Percentiles rank a stretch among this genome's conserved stretches.
These are phyloP conservation scores for Scleroderma bovista DNA, from an alignment of 768 basidiomycete species.

Conservation along the genomic window DNA sequence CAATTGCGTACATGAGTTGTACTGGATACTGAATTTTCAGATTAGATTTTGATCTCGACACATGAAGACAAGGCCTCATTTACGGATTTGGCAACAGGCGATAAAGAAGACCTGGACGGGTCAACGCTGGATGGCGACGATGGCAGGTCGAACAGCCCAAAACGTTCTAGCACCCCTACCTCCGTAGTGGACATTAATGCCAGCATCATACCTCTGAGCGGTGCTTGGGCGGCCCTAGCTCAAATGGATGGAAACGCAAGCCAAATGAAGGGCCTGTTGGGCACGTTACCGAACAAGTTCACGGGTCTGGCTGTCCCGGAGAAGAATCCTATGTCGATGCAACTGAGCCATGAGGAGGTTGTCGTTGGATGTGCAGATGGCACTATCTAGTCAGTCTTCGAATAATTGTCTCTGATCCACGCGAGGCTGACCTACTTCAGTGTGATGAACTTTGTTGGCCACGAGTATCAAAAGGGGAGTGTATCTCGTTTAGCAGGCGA, in stretches of 20 bases:
- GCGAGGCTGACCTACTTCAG: slow-evolving; percentile 23
- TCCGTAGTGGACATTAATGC: slow-evolving; percentile 57
- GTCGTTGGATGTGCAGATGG: slow-evolving; percentile 90
- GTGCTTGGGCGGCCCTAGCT: slow-evolving; percentile 73
- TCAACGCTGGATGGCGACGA: not conserved
- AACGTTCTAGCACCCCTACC: slow-evolving; percentile 13
- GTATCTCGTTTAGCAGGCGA: not conserved
- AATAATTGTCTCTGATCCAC: not conserved
- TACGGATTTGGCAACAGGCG: slow-evolving; percentile 12
- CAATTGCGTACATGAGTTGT: not conserved
- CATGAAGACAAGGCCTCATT: slow-evolving; percentile 52
- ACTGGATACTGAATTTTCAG: not conserved
- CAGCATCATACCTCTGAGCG: slow-evolving; percentile 59
- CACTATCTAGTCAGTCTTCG: slow-evolving; percentile 75
- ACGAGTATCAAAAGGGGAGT: slow-evolving; percentile 42
- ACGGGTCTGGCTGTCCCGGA: slow-evolving; percentile 78
- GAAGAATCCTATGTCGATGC: slow-evolving; percentile 95
- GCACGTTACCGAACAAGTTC: slow-evolving; percentile 63
- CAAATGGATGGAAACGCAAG: slow-evolving; percentile 29
- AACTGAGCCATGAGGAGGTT: slow-evolving; percentile 84
- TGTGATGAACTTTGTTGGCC: slow-evolving; percentile 59
- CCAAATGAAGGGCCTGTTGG: slow-evolving; percentile 52
- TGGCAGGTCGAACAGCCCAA: not conserved
- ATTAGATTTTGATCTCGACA: slow-evolving; percentile 78
- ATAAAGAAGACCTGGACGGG: slow-evolving; percentile 21